phyloP scores from a whole-genome alignment of 2,329 filamentous ascomycete species.

The Fusarium dimerum region DNA sequence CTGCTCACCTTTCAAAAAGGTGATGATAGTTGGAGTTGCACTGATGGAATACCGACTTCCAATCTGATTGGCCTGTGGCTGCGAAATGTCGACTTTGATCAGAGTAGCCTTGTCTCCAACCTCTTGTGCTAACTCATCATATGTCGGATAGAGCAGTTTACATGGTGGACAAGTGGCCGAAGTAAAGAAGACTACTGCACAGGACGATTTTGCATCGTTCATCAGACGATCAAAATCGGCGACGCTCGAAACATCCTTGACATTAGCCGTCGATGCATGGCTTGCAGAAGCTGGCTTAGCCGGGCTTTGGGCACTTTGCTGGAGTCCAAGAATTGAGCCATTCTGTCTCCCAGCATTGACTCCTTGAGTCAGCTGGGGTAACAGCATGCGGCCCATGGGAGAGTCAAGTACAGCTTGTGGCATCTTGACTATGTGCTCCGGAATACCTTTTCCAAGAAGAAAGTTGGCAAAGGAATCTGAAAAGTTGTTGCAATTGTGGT shows the following conservation, averaged over 20 bases:
- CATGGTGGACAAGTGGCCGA: constrained; percentile 85
- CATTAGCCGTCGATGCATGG: constrained; percentile 36
- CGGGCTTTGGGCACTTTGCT: constrained; percentile 36
- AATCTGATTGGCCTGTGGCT: constrained; percentile 63
- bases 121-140: constrained; percentile 77
- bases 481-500: constrained; percentile 98
- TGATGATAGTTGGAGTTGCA: constrained; percentile 86
- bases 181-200: constrained; percentile 88
- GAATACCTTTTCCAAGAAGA: constrained; percentile 83
- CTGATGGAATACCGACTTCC: constrained; percentile 66
- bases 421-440: constrained; percentile 80
- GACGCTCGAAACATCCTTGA: constrained; percentile 59
- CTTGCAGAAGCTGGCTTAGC: constrained; percentile 8
- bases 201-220: constrained; percentile 63
- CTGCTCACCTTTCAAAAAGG: constrained; percentile 74
- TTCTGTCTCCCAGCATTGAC: constrained; percentile 50
- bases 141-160: constrained; percentile 78
- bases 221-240: constrained; percentile 39
- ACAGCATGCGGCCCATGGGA: constrained; percentile 84
- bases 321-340: constrained; percentile 55
- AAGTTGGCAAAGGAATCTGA: constrained; percentile 91
- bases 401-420: constrained; percentile 83
- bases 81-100: constrained; percentile 80
- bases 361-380: constrained; percentile 64
- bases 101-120: constrained; percentile 67